A percentile compares a stretch with the other conserved stretches of the same genome.
These are phyloP conservation scores for Sphaceloma murrayae DNA, from an alignment of 2,329 filamentous ascomycete genomes.

Conservation along the genomic window DNA sequence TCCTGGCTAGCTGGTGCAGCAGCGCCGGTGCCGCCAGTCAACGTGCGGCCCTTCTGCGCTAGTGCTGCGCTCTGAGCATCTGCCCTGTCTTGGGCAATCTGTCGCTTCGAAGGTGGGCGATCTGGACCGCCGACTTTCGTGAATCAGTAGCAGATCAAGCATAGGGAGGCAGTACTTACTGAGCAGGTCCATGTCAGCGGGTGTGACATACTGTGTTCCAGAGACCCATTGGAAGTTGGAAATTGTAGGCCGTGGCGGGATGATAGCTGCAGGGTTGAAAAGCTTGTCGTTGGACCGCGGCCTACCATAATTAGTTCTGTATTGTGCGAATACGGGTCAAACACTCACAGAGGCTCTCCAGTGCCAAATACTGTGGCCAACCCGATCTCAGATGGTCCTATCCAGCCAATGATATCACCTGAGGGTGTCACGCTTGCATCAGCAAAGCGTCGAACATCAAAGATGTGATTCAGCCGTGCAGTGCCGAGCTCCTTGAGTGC, in stretches of 20 bases:
- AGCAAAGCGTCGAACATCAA: constrained; percentile 64
- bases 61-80: constrained; percentile 54
- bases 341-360: constrained; percentile 54
- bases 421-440: constrained; percentile 63
- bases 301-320: constrained; percentile 29
- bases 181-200: constrained; percentile 76
- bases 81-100: constrained; percentile 67
- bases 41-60: constrained; percentile 30
- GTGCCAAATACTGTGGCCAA: constrained; percentile 78
- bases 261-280: constrained; percentile 62
- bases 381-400: constrained; percentile 74
- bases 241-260: constrained; percentile 80
- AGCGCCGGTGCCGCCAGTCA: constrained; percentile 23
- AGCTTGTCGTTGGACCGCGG: constrained; percentile 56
- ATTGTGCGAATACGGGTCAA: constrained; percentile 24
- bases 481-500: constrained; percentile 73
- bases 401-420: constrained; percentile 81
- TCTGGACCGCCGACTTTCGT: constrained; percentile 63
- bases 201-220: constrained; percentile 83
- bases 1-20: constrained; percentile 35
- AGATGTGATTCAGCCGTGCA: constrained; percentile 51
- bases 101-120: constrained; percentile 77
- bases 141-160: neutral
- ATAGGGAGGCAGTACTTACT: constrained; percentile 34
- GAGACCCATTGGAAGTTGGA: constrained; percentile 95